Evolutionary conservation across 2,329 filamentous ascomycete genomes (phyloP).

Genomic region (Ceratocystis variospora): DNA sequence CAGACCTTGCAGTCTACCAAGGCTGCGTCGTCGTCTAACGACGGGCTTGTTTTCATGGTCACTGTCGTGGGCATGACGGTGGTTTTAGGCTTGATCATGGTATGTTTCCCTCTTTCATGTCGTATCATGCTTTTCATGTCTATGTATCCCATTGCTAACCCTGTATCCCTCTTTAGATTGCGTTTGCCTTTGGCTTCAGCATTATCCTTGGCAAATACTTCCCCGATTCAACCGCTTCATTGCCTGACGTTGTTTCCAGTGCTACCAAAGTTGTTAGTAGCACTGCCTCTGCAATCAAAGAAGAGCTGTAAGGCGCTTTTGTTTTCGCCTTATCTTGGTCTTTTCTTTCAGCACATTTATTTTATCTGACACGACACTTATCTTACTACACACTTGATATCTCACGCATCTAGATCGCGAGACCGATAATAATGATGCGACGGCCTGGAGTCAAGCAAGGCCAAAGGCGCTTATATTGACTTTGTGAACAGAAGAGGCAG

Average conservation of each 20-base stretch:
- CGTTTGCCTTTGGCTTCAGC: conserved; percentile 18
- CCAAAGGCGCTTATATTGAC: neutral
- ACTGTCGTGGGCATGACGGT: conserved; percentile 56
- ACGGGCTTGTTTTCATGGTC: conserved; percentile 50
- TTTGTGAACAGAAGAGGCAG: too few species aligned
- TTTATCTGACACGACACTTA: conserved; percentile 4
- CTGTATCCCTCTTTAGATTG: conserved; percentile 10
- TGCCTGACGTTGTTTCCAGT: neutral
- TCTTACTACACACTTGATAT: conserved; percentile 9
- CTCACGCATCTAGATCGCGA: conserved; percentile 2
- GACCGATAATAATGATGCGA: neutral
- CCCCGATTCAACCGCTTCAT: conserved; percentile 4
- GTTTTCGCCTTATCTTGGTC: conserved; percentile 13
- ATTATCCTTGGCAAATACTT: conserved; percentile 14
- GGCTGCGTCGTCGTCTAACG: conserved; percentile 34
- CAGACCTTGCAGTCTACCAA: conserved; percentile 50
- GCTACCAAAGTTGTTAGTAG: conserved; percentile 2
- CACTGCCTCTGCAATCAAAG: conserved; percentile 11
- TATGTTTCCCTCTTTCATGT: conserved; percentile 31
- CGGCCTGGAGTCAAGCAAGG: neutral
- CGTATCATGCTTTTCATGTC: neutral
- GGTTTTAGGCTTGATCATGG: conserved; percentile 65
- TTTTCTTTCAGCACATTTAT: neutral
- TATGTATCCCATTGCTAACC: neutral
- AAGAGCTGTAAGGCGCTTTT: conserved; percentile 14